Percentiles rank a stretch among this genome's conserved stretches.
Conservation (phyloP, 2,329 filamentous ascomycete genomes). For the Aspergillus japonicus region DNA sequence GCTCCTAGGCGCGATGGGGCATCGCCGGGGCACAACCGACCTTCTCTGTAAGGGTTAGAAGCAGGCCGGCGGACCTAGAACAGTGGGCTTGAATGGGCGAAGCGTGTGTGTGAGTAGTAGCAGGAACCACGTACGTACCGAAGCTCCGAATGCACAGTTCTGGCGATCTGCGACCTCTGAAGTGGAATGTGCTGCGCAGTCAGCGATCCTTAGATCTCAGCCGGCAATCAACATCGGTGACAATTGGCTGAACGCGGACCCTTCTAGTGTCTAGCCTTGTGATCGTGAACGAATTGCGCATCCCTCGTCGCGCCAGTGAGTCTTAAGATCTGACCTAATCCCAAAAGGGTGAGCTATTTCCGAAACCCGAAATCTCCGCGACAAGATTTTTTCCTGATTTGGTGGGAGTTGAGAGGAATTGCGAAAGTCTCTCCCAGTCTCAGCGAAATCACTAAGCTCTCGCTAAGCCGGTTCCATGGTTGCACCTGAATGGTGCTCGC, state of each 20-base stretch:
- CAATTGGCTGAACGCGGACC: neutral
- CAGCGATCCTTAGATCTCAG: constrained; percentile 1
- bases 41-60: constrained; percentile 2
- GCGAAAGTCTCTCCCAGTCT: neutral
- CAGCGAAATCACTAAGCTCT: neutral
- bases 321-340: constrained; percentile 4
- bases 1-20: constrained; percentile 1
- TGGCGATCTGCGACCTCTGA: constrained; percentile 3
- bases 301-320: constrained; percentile 11
- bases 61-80: neutral
- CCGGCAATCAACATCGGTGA: neutral
- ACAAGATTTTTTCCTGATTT: constrained; percentile 15
- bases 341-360: constrained; percentile 8
- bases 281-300: constrained; percentile 16
- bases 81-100: neutral
- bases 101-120: neutral
- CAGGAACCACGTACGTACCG: neutral
- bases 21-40: constrained; percentile 3
- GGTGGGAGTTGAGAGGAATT: constrained; percentile 5
- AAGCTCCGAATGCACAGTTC: neutral
- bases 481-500: constrained; percentile 10
- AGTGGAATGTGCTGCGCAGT: constrained; percentile 4
- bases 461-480: constrained; percentile 17
- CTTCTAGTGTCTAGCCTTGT: neutral
- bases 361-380: constrained; percentile 12